Conservation (phyloP, 2,329 filamentous ascomycete genomes). For the Ambrosiella xylebori region DNA sequence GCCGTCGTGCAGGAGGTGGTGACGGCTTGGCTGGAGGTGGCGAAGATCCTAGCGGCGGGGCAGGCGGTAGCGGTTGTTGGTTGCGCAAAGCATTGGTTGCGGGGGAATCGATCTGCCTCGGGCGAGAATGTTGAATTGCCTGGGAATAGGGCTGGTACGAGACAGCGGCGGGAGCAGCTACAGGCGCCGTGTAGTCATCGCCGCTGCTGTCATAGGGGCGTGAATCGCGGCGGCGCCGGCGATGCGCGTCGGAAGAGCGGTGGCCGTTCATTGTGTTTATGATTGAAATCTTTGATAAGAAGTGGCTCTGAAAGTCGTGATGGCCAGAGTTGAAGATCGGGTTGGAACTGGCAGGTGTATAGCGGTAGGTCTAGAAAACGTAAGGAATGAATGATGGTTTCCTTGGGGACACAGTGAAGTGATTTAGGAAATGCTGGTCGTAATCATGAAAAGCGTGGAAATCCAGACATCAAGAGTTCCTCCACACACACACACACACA, state of each 20-base stretch:
- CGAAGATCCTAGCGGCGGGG: constrained; percentile 10
- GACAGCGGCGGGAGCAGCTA: not conserved
- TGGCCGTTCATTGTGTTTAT: constrained; percentile 4
- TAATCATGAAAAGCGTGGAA: constrained; percentile 1
- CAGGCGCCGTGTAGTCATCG: not conserved
- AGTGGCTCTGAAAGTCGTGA: not conserved
- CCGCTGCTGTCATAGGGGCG: not conserved
- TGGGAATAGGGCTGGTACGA: constrained; percentile 6
- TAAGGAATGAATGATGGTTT: not conserved
- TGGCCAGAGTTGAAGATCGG: not conserved
- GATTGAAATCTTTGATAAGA: not conserved
- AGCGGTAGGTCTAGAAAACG: not conserved
- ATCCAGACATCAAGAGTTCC: not conserved
- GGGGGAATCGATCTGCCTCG: not conserved
- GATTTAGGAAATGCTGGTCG: not conserved
- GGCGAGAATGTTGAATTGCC: not conserved
- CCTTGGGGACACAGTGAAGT: not conserved
- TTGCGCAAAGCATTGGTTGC: constrained; percentile 3
- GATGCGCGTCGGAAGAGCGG: constrained; percentile 7
- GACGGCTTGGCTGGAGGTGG: constrained; percentile 6
- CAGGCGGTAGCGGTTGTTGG: constrained; percentile 11
- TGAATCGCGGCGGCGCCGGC: constrained; percentile 3
- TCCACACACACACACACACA: not conserved
- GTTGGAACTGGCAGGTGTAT: not conserved
- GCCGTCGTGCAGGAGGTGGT: not conserved